phyloP scores from a whole-genome alignment of 2,329 filamentous ascomycete genomes.

The Microascus cirrosus region DNA sequence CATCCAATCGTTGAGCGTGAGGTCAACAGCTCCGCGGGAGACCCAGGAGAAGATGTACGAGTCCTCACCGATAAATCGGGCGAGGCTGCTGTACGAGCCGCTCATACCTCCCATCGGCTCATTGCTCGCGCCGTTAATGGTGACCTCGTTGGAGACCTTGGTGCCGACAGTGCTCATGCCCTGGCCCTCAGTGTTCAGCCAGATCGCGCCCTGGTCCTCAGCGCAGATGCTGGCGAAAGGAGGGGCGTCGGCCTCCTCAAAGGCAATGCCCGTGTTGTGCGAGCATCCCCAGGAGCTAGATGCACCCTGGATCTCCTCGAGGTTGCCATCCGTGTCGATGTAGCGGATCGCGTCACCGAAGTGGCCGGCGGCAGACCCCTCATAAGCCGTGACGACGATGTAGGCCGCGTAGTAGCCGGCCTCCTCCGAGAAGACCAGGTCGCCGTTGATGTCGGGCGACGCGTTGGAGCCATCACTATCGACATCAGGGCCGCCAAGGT shows the following conservation, averaged over 20 bases:
- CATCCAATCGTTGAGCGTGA: conserved; percentile 46
- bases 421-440: conserved; percentile 46
- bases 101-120: conserved; percentile 52
- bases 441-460: conserved; percentile 49
- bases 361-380: conserved; percentile 40
- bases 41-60: conserved; percentile 53
- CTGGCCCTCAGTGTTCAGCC: conserved; percentile 49
- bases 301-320: conserved; percentile 39
- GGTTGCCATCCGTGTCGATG: conserved; percentile 34
- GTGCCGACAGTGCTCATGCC: conserved; percentile 40
- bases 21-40: conserved; percentile 44
- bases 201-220: conserved; percentile 52
- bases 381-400: conserved; percentile 49
- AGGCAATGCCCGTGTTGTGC: conserved; percentile 54
- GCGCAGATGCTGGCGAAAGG: conserved; percentile 49
- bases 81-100: conserved; percentile 48
- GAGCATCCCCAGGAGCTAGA: conserved; percentile 49
- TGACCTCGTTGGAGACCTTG: conserved; percentile 52
- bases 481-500: conserved; percentile 45
- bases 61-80: conserved; percentile 36
- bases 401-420: conserved; percentile 49
- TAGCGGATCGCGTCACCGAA: conserved; percentile 41
- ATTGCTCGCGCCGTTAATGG: conserved; percentile 45
- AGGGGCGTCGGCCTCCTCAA: conserved; percentile 45
- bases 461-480: conserved; percentile 29